Conservation (phyloP, 371 early-diverging fungal genomes). For the Rhizopus stolonifer region DNA sequence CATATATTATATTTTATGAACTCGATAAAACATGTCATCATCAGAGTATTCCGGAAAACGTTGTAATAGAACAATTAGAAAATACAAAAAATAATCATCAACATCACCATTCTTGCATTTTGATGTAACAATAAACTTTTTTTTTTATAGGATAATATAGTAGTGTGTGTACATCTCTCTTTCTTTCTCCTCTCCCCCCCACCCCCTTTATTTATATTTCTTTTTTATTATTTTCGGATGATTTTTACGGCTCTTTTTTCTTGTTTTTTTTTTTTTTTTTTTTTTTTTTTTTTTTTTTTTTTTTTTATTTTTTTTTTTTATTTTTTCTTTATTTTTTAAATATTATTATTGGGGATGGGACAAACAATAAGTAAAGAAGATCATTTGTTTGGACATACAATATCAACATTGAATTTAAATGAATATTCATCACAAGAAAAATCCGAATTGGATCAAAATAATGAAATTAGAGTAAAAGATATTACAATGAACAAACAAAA, state of each 20-base stretch:
- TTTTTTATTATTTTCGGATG: not conserved
- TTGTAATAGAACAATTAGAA: not conserved
- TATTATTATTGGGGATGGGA: slow-evolving; percentile 14
- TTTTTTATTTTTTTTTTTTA: not conserved
- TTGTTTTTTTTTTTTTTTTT: not conserved
- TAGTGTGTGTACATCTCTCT: not conserved
- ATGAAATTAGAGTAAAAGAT: not conserved
- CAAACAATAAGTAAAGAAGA: not conserved
- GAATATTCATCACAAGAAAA: too few relatives aligned
- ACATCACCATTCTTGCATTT: slow-evolving; percentile 1
- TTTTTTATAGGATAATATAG: not conserved
- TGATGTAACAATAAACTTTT: not conserved
- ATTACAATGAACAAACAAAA: not conserved
- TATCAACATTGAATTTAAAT: not conserved
- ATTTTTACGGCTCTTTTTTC: not conserved
- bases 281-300: not conserved
- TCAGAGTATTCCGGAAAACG: not conserved
- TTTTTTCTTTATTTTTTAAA: not conserved
- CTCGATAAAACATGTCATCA: slow-evolving; percentile 43
- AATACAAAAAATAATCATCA: not conserved
- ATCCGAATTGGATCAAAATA: not conserved
- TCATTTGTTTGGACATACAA: not conserved
- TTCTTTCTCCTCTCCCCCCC: not conserved
- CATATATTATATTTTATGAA: slow-evolving; percentile 62
- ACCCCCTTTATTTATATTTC: not conserved